These are phyloP conservation scores for Lithocarpus polystachyus DNA, from an alignment of 306 rosid genomes.

Conservation along the genomic window DNA sequence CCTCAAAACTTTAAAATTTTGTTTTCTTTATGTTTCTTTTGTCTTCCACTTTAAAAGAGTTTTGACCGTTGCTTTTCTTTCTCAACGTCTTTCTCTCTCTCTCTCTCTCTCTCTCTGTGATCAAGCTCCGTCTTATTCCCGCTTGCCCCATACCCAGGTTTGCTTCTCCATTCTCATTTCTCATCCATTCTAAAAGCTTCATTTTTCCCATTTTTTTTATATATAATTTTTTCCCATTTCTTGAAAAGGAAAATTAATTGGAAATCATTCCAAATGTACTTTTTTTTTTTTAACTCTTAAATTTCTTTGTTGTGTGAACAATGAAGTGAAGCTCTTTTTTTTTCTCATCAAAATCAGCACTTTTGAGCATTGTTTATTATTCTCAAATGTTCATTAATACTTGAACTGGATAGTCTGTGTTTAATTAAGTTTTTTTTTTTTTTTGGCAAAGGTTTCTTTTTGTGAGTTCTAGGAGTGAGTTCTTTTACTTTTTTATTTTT, in stretches of 20 bases:
- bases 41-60: slow-evolving; percentile 6
- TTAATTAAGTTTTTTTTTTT: not conserved
- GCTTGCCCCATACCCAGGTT: slow-evolving; percentile 42
- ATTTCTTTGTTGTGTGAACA: not conserved
- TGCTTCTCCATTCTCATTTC: slow-evolving; percentile 20
- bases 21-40: slow-evolving; percentile 12
- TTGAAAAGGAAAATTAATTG: not conserved
- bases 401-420: slow-evolving; percentile 15
- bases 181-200: slow-evolving; percentile 9
- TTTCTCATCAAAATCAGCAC: not conserved
- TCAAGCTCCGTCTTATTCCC: slow-evolving; percentile 42
- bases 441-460: not conserved
- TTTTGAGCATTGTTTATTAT: not conserved
- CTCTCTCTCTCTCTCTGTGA: slow-evolving; percentile 26
- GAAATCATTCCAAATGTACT: not conserved
- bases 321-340: not conserved
- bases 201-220: not conserved
- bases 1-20: slow-evolving; percentile 24
- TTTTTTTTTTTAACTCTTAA: not conserved
- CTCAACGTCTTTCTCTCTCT: slow-evolving; percentile 58
- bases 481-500: not conserved
- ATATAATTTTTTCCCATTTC: not conserved
- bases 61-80: slow-evolving; percentile 78
- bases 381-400: not conserved
- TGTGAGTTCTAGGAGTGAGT: not conserved